Evolutionary conservation across 176 grass and related monocot species (phyloP).

Genomic region (Hyparrhenia diplandra): DNA sequence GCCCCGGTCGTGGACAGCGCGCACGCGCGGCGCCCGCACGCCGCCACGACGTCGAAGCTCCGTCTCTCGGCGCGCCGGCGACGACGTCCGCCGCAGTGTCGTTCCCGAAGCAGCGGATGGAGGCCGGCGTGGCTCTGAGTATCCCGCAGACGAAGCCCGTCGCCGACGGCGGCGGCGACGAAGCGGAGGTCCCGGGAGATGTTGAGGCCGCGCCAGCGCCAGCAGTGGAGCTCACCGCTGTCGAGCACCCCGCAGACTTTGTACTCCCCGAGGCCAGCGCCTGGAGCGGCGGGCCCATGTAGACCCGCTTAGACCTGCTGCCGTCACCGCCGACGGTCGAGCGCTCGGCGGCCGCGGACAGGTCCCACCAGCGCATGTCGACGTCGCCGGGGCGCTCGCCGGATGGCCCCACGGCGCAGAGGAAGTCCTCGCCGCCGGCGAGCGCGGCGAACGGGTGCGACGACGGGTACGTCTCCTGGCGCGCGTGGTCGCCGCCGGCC

Average conservation of each 20-base stretch:
- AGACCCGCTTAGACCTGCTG: constrained; percentile 46
- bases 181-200: constrained; percentile 15
- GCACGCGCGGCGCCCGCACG: constrained; percentile 50
- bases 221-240: constrained; percentile 58
- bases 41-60: constrained; percentile 41
- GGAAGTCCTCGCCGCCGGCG: constrained; percentile 66
- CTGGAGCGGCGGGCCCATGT: constrained; percentile 51
- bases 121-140: neutral
- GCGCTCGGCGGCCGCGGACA: neutral
- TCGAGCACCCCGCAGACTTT: constrained; percentile 67
- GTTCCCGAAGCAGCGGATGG: constrained; percentile 69
- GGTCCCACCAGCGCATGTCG: constrained; percentile 88
- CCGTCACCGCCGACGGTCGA: too few species aligned
- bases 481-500: constrained; percentile 24
- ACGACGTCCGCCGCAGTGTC: constrained; percentile 23
- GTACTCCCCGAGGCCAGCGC: constrained; percentile 49
- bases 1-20: constrained; percentile 35
- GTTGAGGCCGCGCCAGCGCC: constrained; percentile 63
- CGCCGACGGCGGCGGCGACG: constrained; percentile 57
- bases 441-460: constrained; percentile 60
- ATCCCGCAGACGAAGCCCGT: constrained; percentile 74
- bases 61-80: constrained; percentile 11
- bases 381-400: constrained; percentile 1
- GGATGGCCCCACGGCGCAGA: constrained; percentile 52
- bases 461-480: constrained; percentile 42